These are phyloP conservation scores for Hypomyces perniciosus DNA, from an alignment of 2,329 filamentous ascomycete genomes.

Conservation along the genomic window DNA sequence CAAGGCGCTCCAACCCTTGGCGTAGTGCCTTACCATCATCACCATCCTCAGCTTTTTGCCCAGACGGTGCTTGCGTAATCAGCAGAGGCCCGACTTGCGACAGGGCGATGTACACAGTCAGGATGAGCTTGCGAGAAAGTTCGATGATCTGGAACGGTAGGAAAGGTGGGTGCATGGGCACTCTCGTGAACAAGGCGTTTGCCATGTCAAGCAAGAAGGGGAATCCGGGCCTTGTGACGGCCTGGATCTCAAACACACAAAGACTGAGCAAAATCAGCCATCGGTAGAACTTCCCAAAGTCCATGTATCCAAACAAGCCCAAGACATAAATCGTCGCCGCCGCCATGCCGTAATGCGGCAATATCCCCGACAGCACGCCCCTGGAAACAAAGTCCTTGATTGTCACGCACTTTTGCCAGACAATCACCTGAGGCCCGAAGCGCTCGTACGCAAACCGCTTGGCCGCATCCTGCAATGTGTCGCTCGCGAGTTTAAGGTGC, in stretches of 20 bases:
- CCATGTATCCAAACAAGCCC: slow-evolving; percentile 59
- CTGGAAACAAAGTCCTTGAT: slow-evolving; percentile 65
- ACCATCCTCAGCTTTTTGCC: slow-evolving; percentile 26
- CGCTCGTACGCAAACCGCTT: slow-evolving; percentile 84
- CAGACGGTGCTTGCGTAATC: slow-evolving; percentile 31
- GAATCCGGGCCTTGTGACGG: slow-evolving; percentile 48
- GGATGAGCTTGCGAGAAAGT: slow-evolving; percentile 66
- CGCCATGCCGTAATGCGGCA: slow-evolving; percentile 56
- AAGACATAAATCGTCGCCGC: slow-evolving; percentile 55
- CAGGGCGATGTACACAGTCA: slow-evolving; percentile 79
- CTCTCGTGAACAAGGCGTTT: slow-evolving; percentile 38
- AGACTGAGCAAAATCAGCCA: slow-evolving; percentile 53
- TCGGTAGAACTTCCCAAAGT: slow-evolving; percentile 60
- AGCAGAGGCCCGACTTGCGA: slow-evolving; percentile 71
- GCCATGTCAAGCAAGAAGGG: slow-evolving; percentile 40
- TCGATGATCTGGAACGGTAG: slow-evolving; percentile 80
- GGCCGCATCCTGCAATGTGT: slow-evolving; percentile 71
- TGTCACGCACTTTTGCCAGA: slow-evolving; percentile 61
- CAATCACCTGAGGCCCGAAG: slow-evolving; percentile 67
- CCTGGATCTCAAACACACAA: slow-evolving; percentile 51
- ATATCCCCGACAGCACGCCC: slow-evolving; percentile 52
- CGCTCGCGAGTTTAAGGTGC: slow-evolving; percentile 74
- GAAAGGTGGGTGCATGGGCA: slow-evolving; percentile 51
- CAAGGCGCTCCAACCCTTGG: slow-evolving; percentile 62
- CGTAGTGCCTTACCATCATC: slow-evolving; percentile 46